These are phyloP conservation scores for Thymus quinquecostatus DNA, from an alignment of 257 asterid species.

Conservation along the genomic window DNA sequence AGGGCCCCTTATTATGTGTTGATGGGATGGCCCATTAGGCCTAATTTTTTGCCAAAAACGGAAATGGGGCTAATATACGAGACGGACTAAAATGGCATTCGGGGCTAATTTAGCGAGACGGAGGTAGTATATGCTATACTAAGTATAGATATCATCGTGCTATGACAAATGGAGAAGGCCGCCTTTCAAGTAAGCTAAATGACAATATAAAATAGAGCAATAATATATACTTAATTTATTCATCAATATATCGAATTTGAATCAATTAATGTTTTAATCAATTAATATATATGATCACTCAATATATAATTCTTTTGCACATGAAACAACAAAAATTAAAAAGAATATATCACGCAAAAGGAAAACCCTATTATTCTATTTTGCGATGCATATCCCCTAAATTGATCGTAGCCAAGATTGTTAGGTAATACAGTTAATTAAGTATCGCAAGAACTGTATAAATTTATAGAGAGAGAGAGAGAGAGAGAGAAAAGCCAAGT, in stretches of 20 bases:
- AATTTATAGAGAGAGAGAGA: not conserved
- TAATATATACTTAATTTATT: not conserved
- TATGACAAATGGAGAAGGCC: conserved; percentile 23
- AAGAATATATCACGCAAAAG: no score
- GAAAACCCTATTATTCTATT: no score
- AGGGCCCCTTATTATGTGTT: no score
- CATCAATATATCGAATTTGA: not conserved
- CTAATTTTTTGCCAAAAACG: no score
- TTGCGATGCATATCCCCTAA: not conserved
- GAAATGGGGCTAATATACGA: no score
- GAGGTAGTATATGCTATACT: no score
- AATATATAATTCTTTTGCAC: no score
- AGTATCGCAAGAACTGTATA: not conserved
- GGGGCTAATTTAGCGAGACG: no score
- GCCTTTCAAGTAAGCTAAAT: not conserved
- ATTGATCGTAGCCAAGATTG: conserved; percentile 19
- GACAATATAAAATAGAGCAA: not conserved
- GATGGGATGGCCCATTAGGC: no score
- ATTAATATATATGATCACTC: no score
- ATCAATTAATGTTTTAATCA: not conserved
- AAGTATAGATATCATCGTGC: not conserved
- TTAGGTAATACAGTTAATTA: conserved; percentile 34
- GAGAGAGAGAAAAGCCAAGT: conserved; percentile 35
- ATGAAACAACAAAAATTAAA: no score
- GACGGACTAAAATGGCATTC: no score